Evolutionary conservation across 139 green algal genomes (phyloP).

Genomic region (Chlamydomonas incerta): DNA sequence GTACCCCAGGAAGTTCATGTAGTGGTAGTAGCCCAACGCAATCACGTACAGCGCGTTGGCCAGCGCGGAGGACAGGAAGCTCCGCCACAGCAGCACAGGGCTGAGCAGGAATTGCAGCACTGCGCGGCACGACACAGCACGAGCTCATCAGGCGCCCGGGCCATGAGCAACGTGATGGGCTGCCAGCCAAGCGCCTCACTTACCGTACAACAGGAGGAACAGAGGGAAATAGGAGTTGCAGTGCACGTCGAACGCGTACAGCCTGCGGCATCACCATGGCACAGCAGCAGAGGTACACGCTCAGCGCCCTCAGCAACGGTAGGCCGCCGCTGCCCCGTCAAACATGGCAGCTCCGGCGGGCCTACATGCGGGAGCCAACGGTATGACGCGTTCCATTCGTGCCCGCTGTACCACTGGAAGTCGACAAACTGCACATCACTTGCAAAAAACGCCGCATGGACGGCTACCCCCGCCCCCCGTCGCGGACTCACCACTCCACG

Average conservation of each 20-base stretch:
- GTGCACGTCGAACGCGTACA: conserved; percentile 99
- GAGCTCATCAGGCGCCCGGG: too few relatives aligned
- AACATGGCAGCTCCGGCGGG: too few relatives aligned
- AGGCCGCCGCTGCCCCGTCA: not conserved
- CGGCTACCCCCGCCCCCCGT: too few relatives aligned
- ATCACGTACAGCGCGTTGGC: conserved; percentile 80
- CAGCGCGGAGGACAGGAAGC: conserved; percentile 71
- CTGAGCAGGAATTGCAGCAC: conserved; percentile 86
- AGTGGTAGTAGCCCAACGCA: conserved; percentile 89
- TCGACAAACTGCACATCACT: too few relatives aligned
- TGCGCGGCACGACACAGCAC: conserved; percentile 43
- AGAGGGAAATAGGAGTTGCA: conserved; percentile 98
- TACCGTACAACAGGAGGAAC: conserved; percentile 90
- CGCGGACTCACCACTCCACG: conserved; percentile 83
- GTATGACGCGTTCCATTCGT: too few relatives aligned
- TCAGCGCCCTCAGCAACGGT: not conserved
- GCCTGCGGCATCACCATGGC: conserved; percentile 55
- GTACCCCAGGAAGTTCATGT: conserved; percentile 97
- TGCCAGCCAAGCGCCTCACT: not conserved
- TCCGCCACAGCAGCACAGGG: conserved; percentile 79
- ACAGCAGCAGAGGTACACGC: too few relatives aligned
- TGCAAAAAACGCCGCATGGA: too few relatives aligned
- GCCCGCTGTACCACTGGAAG: too few relatives aligned
- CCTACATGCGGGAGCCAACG: too few relatives aligned
- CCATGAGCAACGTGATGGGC: too few relatives aligned